Percentiles rank a stretch among this genome's conserved stretches.
These are phyloP conservation scores for Pseudotsuga menziesii DNA, from an alignment of 75 land plant species.

Conservation along the genomic window DNA sequence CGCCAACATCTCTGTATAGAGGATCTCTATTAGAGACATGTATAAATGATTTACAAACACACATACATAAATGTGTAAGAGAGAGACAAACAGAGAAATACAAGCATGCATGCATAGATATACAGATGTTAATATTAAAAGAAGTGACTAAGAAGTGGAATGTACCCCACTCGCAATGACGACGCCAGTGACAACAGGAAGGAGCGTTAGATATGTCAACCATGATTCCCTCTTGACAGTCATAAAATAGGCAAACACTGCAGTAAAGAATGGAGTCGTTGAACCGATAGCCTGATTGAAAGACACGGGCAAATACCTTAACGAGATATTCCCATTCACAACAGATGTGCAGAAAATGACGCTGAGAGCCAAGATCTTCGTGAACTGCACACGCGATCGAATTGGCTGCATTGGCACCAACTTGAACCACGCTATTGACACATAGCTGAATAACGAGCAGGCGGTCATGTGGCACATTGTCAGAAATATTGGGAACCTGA, in stretches of 20 bases:
- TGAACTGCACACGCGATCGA: constrained; percentile 63
- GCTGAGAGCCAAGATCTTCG: constrained; percentile 66
- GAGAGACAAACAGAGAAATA: too few species aligned
- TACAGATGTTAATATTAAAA: background rate
- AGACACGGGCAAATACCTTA: constrained; percentile 55
- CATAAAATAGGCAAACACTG: constrained; percentile 85
- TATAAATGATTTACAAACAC: background rate
- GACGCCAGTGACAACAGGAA: constrained; percentile 73
- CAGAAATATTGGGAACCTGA: constrained; percentile 79
- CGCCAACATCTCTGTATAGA: too few species aligned
- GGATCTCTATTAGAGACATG: background rate
- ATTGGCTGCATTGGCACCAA: constrained; percentile 82
- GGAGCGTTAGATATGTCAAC: constrained; percentile 60
- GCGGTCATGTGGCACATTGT: constrained; percentile 96
- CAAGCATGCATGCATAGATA: too few species aligned
- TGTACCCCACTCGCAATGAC: constrained; percentile 65
- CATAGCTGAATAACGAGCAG: constrained; percentile 73
- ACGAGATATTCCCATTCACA: constrained; percentile 72
- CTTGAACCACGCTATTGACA: constrained; percentile 77
- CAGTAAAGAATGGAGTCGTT: constrained; percentile 90
- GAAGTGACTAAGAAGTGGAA: background rate
- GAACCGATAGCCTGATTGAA: constrained; percentile 85
- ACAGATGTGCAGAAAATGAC: constrained; percentile 78
- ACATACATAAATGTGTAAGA: background rate
- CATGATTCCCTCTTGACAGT: constrained; percentile 71